Evolutionary conservation across 768 basidiomycete species (phyloP), one percentile per base, ranked within the genome.

Genomic region (Trametopsis cervina): DNA sequence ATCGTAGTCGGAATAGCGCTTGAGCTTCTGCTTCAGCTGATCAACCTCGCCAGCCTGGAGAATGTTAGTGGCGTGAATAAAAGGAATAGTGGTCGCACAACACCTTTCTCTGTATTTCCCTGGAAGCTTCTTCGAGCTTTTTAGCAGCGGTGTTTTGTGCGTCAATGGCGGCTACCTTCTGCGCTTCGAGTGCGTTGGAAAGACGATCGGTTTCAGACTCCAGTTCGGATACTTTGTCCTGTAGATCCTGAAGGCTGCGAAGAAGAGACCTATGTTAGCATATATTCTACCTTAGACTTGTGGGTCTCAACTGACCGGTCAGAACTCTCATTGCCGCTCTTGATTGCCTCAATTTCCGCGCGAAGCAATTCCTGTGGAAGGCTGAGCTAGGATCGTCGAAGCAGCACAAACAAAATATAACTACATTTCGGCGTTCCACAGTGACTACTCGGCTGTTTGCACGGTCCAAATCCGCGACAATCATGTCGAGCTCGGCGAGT

Each of bases 381-480:
- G 38, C n/a, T 33, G 15, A 25, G 38, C 27, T 40, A 45, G 40
- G 43, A 39, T 22, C 26, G 42, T 24, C 36, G 4, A 39, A 36
- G 13, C 46, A 13, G 20, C 12, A 20, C 3, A 24, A 39, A 7
- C 35, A 12, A 24, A 22, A n/a, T 23, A 23, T 24, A 63, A 77
- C 47, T 54, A 92, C 91, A 69, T 99, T 98, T 43, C 96, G 78
- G 53, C 93, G 78, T 66, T 98, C 95, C 29, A 98, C 86, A 2
- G 86, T 82, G 0, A 88, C 90, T 2, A 97, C 88, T 15, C 95
- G 82, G 58, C 82, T 88, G 59, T 94, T 98, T n/a, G 96, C 93
- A 15, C 92, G 78, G 57, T 94, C 91, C 36, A 98, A 72, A 68
- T 99, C 96, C 11, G 87, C 89, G 21, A 89, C 85, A 57, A 97